Base-by-base conservation (phyloP, 169 alveolate genomes). In the Plasmodium blacklocki region DNA sequence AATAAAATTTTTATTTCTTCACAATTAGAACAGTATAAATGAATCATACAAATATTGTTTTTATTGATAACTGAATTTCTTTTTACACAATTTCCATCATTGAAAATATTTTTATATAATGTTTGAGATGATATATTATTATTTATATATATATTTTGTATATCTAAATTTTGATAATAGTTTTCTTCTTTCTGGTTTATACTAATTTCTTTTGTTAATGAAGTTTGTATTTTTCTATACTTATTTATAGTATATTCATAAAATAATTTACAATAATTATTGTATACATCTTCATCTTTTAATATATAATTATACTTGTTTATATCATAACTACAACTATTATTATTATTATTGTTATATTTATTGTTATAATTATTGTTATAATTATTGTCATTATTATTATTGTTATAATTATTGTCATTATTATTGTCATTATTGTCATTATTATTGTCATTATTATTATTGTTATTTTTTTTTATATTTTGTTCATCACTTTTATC, bases 201-300 rank as follows among this genome's bases (percentile, higher is more conserved):
- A 15, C 19, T n/a, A 23, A 4, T 19, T 3, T 18, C 19, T 15
- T 49, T 7, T 15, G 47, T 39, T 0, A 39, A 39, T 39, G 47
- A 39, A 39, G 7, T 5, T 39, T 39, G 47, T 39, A 67, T 64
- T 11, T 66, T 78, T 66, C 50, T 64, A 18, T 50, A 78, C 50
- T 78, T 64, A 32, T 71, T 29, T 78, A 78, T 50, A 7, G 89
- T 58, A 58, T 78, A 63, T 21, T 78, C 58, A 23, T 78, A 78
- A 66, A 78, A 78, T 60, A 78, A 32, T 78, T 66, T 68, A 21
- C 89, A 64, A 58, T 78, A 78, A 78, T 78, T 78, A 66, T 50
- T 78, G 59, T 78, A 64, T 29, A 59, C 47, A 49, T 64, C 76
- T 19, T 78, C 80, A 43, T 78, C 89, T 70, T 45, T 66, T 71